These are phyloP conservation scores for Agapanthus africanus DNA, from an alignment of 106 monocot genomes.

Conservation along the genomic window DNA sequence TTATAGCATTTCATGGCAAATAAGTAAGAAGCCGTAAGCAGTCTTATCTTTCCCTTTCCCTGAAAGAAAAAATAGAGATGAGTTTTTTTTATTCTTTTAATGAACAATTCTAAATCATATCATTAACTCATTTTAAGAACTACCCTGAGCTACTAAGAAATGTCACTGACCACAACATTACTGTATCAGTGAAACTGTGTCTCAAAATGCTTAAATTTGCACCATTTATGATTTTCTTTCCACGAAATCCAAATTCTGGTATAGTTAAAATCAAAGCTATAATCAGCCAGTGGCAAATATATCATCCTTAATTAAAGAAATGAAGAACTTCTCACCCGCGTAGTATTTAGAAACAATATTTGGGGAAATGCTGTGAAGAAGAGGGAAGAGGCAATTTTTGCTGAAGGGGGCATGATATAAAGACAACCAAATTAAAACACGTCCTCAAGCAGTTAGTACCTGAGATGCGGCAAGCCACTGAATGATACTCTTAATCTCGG, in stretches of 20 bases:
- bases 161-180: neutral
- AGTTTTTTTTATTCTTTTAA: neutral
- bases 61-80: neutral
- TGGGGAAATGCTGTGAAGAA: neutral
- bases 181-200: neutral
- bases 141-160: neutral
- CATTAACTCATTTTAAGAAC: neutral
- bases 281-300: neutral
- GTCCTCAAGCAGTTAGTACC: slow-evolving; percentile 23
- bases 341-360: neutral
- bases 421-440: neutral
- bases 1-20: neutral
- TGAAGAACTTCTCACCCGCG: neutral
- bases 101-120: neutral
- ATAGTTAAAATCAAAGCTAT: too few species aligned
- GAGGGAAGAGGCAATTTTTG: neutral
- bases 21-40: neutral
- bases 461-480: slow-evolving; percentile 99
- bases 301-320: neutral
- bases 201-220: neutral
- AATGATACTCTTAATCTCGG: slow-evolving; percentile 75
- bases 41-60: neutral
- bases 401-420: neutral
- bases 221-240: neutral
- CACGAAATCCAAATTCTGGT: neutral